These are phyloP conservation scores for Phytopythium sindhum DNA, from an alignment of 352 stramenopile genomes.

Conservation along the genomic window DNA sequence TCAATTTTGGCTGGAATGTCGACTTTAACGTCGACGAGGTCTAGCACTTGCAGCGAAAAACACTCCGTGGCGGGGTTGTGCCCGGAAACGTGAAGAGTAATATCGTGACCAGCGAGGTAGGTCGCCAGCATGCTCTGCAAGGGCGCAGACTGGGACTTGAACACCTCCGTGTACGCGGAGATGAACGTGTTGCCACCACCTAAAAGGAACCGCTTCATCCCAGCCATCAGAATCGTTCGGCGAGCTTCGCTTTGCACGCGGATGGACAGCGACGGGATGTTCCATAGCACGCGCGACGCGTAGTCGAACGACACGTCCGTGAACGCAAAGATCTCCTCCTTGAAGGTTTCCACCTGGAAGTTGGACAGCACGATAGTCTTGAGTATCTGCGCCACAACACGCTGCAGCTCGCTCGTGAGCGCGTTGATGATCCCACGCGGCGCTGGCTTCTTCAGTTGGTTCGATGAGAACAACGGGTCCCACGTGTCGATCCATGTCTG, in stretches of 20 bases:
- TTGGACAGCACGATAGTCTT: constrained; percentile 74
- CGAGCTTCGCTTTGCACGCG: constrained; percentile 33
- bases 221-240: constrained; percentile 54
- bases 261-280: constrained; percentile 67
- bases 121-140: constrained; percentile 64
- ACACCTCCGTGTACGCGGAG: constrained; percentile 67
- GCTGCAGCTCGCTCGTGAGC: constrained; percentile 50
- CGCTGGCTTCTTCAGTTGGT: neutral
- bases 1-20: constrained; percentile 67
- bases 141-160: constrained; percentile 56
- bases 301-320: constrained; percentile 79
- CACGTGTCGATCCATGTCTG: neutral
- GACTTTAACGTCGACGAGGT: constrained; percentile 60
- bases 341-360: constrained; percentile 58
- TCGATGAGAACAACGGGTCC: neutral
- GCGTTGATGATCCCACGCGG: constrained; percentile 22
- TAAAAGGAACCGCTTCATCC: constrained; percentile 69
- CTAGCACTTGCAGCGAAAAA: constrained; percentile 65
- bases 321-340: constrained; percentile 68
- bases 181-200: constrained; percentile 74
- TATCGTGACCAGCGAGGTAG: constrained; percentile 65
- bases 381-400: constrained; percentile 56
- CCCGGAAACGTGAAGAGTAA: constrained; percentile 55
- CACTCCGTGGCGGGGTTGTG: constrained; percentile 45
- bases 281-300: constrained; percentile 58